Base-by-base conservation (phyloP, 2,329 filamentous ascomycete genomes). In the Cladorrhinum sp. region DNA sequence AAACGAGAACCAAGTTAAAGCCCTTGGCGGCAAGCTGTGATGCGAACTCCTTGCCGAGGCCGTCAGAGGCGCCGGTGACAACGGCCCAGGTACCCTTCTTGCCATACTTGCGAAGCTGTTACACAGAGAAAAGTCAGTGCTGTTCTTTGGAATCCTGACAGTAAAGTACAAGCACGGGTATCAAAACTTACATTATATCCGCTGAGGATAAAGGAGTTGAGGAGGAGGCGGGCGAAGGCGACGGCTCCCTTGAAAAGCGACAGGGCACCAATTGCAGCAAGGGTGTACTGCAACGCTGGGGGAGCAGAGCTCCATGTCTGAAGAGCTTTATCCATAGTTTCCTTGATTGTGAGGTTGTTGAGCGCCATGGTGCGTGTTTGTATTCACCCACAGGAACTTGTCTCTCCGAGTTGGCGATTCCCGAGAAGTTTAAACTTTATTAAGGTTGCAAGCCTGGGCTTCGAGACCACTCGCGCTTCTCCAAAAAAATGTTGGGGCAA, bases 11-110 rank as follows among this genome's bases (percentile, higher is more conserved):
- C 68, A 98, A 81, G 77, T 97, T 98, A 85, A 93, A 99, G 70
- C 93, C 93, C 74, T 95, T 93, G 63, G 85, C 81, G 23, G 95
- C 93, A 60, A 99, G 87, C 75, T 98, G 92, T 29, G 89, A 82
- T 38, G 93, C 92, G 74, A 92, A 99, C 78, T 99, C 95, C 78
- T 96, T 98, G 73, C 95, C 95, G 64, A 99, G 87, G 65, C 95
- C 96, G 76, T 99, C 95, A 10, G 93, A 97, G 55, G 93, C 95
- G 65, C 95, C 95, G 24, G 95, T 99, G 45, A 99, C 84, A 58
- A 99, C 85, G 29, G 91, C 95, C 93, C 93, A 99, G 61, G 89
- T 93, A 64, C 93, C 93, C 70, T 92, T 91, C 68, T 89, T 89
- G 67, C 93, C 95, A 78, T 96, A 98, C 67, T 89, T 92, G 69